These are phyloP conservation scores for Kwoniella heveanensis DNA, from an alignment of 768 basidiomycete genomes.

Conservation along the genomic window DNA sequence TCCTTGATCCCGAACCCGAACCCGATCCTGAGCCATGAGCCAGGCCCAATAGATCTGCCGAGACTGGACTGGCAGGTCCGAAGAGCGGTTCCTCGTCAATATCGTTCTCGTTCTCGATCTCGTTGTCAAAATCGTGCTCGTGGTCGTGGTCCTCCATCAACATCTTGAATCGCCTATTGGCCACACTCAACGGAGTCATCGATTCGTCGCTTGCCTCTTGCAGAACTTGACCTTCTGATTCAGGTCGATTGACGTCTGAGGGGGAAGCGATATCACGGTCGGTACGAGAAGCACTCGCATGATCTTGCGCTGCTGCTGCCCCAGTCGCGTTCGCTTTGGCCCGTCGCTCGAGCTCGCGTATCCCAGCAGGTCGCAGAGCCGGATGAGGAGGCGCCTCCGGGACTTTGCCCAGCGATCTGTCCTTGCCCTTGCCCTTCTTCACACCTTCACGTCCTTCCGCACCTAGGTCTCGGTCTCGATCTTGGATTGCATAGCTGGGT, in stretches of 20 bases:
- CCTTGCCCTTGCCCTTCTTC: conserved; percentile 2
- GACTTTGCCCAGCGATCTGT: conserved; percentile 16
- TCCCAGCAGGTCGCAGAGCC: conserved; percentile 35
- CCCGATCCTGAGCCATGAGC: too few relatives aligned
- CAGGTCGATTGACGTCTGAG: too few relatives aligned
- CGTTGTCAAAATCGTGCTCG: neutral
- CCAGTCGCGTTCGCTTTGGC: neutral
- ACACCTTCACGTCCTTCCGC: neutral
- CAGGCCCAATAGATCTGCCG: neutral
- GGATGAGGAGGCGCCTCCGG: conserved; percentile 46
- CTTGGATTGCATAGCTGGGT: neutral
- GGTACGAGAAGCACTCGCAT: too few relatives aligned
- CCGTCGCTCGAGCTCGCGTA: conserved; percentile 29
- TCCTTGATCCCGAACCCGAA: too few relatives aligned
- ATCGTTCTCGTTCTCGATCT: neutral
- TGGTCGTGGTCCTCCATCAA: neutral
- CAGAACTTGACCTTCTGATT: neutral
- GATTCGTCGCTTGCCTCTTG: neutral
- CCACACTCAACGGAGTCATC: neutral
- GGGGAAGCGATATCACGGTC: too few relatives aligned
- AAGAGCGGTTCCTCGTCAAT: neutral
- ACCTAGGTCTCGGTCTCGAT: too few relatives aligned
- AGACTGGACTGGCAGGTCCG: neutral
- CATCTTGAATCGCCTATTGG: neutral
- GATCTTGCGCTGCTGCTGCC: neutral